These are phyloP conservation scores for Metarhizium album DNA, from an alignment of 2,329 filamentous ascomycete species.

Conservation along the genomic window DNA sequence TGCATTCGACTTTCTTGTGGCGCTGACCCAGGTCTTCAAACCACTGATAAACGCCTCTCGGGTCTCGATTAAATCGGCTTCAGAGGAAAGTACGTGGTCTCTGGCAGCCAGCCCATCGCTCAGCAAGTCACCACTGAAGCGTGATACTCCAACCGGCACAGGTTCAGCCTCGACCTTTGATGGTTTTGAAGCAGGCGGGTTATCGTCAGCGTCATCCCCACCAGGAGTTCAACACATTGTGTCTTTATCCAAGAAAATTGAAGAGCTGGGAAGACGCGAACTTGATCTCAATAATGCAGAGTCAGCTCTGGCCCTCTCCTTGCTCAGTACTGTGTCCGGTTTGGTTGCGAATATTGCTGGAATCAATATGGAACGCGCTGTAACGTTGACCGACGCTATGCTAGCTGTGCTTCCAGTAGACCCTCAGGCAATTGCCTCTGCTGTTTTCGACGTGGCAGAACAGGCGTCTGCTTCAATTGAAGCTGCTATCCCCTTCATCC, in stretches of 20 bases:
- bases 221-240: not conserved
- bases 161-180: not conserved
- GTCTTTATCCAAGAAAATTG: not conserved
- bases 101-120: not conserved
- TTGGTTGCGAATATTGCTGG: slow-evolving; percentile 11
- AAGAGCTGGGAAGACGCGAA: not conserved
- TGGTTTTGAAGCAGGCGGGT: not conserved
- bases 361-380: slow-evolving; percentile 11
- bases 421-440: slow-evolving; percentile 8
- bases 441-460: slow-evolving; percentile 10
- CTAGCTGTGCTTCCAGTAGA: slow-evolving; percentile 12
- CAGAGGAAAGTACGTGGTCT: not conserved
- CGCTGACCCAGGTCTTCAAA: slow-evolving; percentile 9
- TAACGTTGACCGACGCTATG: slow-evolving; percentile 13
- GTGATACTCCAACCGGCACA: not conserved
- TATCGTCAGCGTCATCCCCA: not conserved
- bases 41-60: not conserved
- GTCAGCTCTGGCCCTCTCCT: slow-evolving; percentile 4
- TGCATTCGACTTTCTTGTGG: slow-evolving; percentile 5
- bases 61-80: not conserved
- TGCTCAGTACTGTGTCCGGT: slow-evolving; percentile 11
- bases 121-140: not conserved
- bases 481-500: slow-evolving; percentile 12
- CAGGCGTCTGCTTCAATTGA: slow-evolving; percentile 7
- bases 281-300: not conserved